Conservation (phyloP, 2,329 filamentous ascomycete species). For the Eurotiales sp. region DNA sequence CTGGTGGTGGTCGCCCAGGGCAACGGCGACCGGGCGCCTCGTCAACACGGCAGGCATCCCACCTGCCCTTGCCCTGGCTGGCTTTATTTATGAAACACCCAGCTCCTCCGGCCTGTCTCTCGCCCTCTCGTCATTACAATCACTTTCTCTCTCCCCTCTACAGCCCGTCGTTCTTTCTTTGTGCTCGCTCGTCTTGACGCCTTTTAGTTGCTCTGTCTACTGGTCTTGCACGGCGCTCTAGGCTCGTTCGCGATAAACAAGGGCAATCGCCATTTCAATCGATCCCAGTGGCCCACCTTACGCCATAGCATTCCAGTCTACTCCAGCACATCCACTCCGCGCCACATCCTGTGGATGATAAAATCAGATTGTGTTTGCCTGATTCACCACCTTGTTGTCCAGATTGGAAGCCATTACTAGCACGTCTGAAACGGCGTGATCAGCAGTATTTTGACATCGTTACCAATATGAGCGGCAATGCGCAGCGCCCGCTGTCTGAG, state of each 20-base stretch:
- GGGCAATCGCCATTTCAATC: conserved; percentile 5
- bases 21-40: conserved; percentile 10
- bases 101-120: conserved; percentile 13
- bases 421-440: neutral
- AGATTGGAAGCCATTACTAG: neutral
- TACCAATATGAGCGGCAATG: conserved; percentile 57
- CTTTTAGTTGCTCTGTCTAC: too few relatives aligned
- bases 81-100: conserved; percentile 11
- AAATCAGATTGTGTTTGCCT: conserved; percentile 1
- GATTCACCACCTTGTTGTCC: neutral
- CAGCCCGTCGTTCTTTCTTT: neutral
- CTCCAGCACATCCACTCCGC: conserved; percentile 1
- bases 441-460: neutral
- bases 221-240: too few relatives aligned
- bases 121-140: conserved; percentile 15
- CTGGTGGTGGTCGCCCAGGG: conserved; percentile 10
- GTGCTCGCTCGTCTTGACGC: neutral
- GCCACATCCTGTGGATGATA: neutral
- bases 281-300: conserved; percentile 7
- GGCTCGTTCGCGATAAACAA: too few relatives aligned
- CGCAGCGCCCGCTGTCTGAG: conserved; percentile 76
- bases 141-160: conserved; percentile 6
- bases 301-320: conserved; percentile 14
- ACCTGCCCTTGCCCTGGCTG: neutral
- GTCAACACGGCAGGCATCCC: conserved; percentile 16